Evolutionary conservation across 179 eudicot genomes (phyloP).

Genomic region (Sideroxylon spinosum): DNA sequence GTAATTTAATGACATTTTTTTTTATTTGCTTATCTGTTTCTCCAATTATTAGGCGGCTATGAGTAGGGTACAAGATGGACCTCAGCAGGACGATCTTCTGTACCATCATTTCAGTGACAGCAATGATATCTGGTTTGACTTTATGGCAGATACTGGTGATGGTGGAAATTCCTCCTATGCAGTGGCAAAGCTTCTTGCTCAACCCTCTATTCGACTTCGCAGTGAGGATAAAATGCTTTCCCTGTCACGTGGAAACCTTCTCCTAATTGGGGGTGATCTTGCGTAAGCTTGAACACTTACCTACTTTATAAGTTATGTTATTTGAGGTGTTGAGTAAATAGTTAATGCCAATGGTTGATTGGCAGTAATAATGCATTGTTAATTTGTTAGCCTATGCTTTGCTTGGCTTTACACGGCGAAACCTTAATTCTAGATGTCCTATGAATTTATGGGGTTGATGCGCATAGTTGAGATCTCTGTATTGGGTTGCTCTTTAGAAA

Average conservation of each 20-base stretch:
- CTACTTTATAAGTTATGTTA: not conserved
- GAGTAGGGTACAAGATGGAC: constrained; percentile 64
- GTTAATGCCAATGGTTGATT: not conserved
- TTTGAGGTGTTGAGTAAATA: not conserved
- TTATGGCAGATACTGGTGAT: constrained; percentile 99
- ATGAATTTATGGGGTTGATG: not conserved
- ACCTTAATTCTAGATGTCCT: not conserved
- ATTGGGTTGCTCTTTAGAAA: no score
- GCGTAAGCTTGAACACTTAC: constrained; percentile 59
- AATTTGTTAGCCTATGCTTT: not conserved
- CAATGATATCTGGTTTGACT: constrained; percentile 91
- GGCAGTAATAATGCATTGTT: not conserved
- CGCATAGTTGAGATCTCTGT: not conserved
- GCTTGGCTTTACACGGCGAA: not conserved
- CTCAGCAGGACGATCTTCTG: constrained; percentile 62
- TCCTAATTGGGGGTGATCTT: constrained; percentile 97
- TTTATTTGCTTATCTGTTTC: constrained; percentile 7
- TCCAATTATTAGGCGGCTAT: constrained; percentile 69
- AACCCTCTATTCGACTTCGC: constrained; percentile 51
- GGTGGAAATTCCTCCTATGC: constrained; percentile 94
- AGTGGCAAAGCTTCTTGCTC: constrained; percentile 91
- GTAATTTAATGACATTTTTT: not conserved
- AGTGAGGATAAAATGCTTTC: constrained; percentile 28
- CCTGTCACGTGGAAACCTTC: constrained; percentile 76
- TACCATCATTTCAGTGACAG: constrained; percentile 75